These are phyloP conservation scores for Penicillium sp. DNA, from an alignment of 2,329 filamentous ascomycete genomes.

Conservation along the genomic window DNA sequence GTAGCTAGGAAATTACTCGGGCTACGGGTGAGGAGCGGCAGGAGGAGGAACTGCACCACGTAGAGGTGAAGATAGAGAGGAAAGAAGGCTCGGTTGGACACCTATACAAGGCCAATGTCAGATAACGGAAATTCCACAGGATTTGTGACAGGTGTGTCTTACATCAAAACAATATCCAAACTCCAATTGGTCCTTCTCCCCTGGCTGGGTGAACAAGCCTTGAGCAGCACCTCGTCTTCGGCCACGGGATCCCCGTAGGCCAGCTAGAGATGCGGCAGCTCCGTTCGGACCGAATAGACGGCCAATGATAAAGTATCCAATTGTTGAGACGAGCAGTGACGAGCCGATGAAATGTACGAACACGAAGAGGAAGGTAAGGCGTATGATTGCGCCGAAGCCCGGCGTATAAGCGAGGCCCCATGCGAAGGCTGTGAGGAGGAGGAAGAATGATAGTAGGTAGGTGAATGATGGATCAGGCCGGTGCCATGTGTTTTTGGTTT, in stretches of 20 bases:
- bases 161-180: conserved; percentile 72
- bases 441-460: conserved; percentile 66
- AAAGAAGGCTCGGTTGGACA: conserved; percentile 65
- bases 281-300: conserved; percentile 59
- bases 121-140: not conserved
- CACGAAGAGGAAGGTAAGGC: conserved; percentile 50
- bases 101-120: conserved; percentile 34
- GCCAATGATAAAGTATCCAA: conserved; percentile 64
- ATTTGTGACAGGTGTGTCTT: conserved; percentile 25
- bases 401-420: conserved; percentile 59
- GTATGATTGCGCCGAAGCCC: conserved; percentile 47
- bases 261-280: conserved; percentile 43
- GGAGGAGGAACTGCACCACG: conserved; percentile 65
- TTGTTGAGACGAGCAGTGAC: conserved; percentile 58
- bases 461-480: conserved; percentile 68
- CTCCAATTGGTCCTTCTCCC: conserved; percentile 59
- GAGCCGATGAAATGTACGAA: conserved; percentile 61
- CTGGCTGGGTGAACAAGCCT: conserved; percentile 59
- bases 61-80: conserved; percentile 66
- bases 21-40: conserved; percentile 54
- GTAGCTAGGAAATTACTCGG: conserved; percentile 46
- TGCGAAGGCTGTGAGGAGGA: conserved; percentile 54
- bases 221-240: conserved; percentile 50
- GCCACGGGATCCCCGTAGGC: conserved; percentile 46
- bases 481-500: conserved; percentile 70